phyloP scores from a whole-genome alignment of 1,284 basidiomycete species.

The Puccinia brachypodii region DNA sequence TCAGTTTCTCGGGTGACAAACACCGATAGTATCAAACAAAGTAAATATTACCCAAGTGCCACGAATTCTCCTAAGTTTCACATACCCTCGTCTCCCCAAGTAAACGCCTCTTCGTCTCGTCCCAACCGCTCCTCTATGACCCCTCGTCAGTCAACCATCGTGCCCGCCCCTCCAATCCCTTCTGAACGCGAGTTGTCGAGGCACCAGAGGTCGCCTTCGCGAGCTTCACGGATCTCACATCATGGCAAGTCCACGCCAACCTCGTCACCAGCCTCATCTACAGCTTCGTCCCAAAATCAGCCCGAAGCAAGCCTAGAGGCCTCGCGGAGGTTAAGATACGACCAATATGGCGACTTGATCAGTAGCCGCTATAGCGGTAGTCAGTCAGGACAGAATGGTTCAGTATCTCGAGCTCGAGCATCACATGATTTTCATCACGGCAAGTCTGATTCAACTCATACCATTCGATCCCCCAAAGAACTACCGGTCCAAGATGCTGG shows the following conservation, averaged over 20 bases:
- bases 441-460: conserved; percentile 17
- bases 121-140: neutral
- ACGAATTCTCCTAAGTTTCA: neutral
- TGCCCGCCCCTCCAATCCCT: neutral
- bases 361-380: neutral
- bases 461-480: neutral
- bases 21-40: neutral
- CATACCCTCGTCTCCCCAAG: neutral
- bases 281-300: neutral
- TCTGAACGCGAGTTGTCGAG: neutral
- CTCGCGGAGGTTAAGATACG: neutral
- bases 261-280: neutral
- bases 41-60: neutral
- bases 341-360: neutral
- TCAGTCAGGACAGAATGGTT: neutral
- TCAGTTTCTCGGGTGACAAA: neutral
- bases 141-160: neutral
- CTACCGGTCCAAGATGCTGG: no score
- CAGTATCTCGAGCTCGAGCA: neutral
- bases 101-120: neutral
- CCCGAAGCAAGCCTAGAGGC: neutral
- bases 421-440: neutral
- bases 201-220: neutral
- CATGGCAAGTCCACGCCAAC: neutral
- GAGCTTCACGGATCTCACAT: neutral